Percentiles rank a stretch among this genome's conserved stretches.
phyloP scores from a whole-genome alignment of 495 filamentous ascomycete species.

The Clavariopsis aquatica region DNA sequence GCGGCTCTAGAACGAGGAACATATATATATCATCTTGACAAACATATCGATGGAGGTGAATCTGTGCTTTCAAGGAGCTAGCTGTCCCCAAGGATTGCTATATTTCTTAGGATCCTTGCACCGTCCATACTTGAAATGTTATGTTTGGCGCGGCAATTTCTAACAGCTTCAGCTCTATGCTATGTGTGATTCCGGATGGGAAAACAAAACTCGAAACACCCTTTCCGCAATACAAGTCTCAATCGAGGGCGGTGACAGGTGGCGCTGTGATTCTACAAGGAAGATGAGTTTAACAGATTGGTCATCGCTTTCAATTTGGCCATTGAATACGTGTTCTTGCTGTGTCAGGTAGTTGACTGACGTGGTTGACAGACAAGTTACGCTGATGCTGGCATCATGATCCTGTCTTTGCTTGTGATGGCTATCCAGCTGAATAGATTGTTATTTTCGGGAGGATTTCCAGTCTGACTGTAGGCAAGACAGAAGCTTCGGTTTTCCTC shows the following conservation, averaged over 20 bases:
- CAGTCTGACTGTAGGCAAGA: neutral
- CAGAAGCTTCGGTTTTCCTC: neutral
- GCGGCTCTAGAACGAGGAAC: slow-evolving; percentile 69
- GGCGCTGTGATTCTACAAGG: neutral
- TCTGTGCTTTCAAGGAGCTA: too few relatives aligned
- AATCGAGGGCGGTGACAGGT: slow-evolving; percentile 36
- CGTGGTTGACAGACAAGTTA: too few relatives aligned
- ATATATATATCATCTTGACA: too few relatives aligned
- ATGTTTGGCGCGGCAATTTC: slow-evolving; percentile 70
- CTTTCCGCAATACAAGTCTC: slow-evolving; percentile 49
- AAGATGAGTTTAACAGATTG: neutral
- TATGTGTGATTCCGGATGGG: slow-evolving; percentile 77
- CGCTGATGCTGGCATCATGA: slow-evolving; percentile 61
- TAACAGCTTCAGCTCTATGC: slow-evolving; percentile 80
- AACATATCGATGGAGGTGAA: slow-evolving; percentile 76
- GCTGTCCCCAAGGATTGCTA: slow-evolving; percentile 62
- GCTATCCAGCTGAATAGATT: slow-evolving; percentile 27
- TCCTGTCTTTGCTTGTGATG: slow-evolving; percentile 37
- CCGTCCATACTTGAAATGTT: slow-evolving; percentile 76
- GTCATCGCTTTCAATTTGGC: slow-evolving; percentile 40
- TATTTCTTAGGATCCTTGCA: slow-evolving; percentile 78
- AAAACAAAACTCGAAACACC: slow-evolving; percentile 81
- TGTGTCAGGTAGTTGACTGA: slow-evolving; percentile 78
- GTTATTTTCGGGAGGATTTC: neutral
- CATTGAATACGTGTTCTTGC: slow-evolving; percentile 70